A percentile compares a stretch with the other conserved stretches of the same genome.
Evolutionary conservation across 345 rosid species (phyloP).

Genomic region (Ricinus communis): DNA sequence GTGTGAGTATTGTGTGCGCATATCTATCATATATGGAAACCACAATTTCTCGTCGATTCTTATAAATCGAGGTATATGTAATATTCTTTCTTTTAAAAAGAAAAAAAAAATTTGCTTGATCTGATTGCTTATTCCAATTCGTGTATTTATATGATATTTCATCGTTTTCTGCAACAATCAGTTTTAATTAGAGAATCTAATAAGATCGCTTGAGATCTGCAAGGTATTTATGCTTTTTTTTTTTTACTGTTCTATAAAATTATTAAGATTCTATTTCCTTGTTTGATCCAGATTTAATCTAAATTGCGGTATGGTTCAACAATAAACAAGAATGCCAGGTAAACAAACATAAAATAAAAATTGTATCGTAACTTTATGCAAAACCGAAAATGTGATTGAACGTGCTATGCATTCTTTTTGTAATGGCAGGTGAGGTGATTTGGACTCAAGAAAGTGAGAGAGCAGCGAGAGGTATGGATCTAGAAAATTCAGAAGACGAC

Average conservation of each 20-base stretch:
- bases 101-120: conserved; percentile 12
- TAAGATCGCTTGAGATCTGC: no score
- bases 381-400: not conserved
- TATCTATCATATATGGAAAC: no score
- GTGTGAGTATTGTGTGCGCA: not conserved
- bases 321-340: conserved; percentile 52
- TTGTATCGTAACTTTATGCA: not conserved
- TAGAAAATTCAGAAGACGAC: conserved; percentile 70
- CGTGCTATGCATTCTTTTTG: conserved; percentile 7
- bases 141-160: conserved; percentile 11
- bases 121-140: conserved; percentile 15
- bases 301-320: conserved; percentile 8
- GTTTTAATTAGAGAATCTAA: no score
- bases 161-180: no score
- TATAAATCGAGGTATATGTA: no score
- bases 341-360: conserved; percentile 10
- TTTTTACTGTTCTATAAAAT: conserved; percentile 2
- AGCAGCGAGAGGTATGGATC: conserved; percentile 41
- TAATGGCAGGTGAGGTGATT: conserved; percentile 39
- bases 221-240: conserved; percentile 12
- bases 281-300: conserved; percentile 31
- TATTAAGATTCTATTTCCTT: conserved; percentile 22
- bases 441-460: conserved; percentile 45
- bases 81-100: no score
- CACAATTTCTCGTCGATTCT: no score